Evolutionary conservation across 2,329 filamentous ascomycete species (phyloP).

Genomic region (Venturia effusa): DNA sequence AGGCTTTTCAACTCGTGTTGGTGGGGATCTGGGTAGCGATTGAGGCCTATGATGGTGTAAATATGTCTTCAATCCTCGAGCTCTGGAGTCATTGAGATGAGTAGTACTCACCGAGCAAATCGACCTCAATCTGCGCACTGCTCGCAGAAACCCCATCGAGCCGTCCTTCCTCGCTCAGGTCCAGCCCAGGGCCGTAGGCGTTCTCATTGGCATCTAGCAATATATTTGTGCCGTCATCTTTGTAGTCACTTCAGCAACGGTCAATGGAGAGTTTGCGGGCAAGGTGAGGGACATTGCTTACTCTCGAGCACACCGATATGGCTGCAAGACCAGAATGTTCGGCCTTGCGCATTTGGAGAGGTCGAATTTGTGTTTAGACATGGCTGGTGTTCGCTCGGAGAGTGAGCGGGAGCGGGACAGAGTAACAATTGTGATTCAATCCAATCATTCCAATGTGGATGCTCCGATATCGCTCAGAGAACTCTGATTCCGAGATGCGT

Average conservation of each 20-base stretch:
- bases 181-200: constrained; percentile 75
- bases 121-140: constrained; percentile 46
- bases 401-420: no score
- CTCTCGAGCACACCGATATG: constrained; percentile 44
- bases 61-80: not conserved
- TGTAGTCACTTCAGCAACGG: constrained; percentile 69
- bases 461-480: not conserved
- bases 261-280: not conserved
- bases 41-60: constrained; percentile 35
- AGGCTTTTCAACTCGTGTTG: constrained; percentile 76
- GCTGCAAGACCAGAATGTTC: constrained; percentile 42
- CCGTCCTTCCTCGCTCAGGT: constrained; percentile 37
- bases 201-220: constrained; percentile 98
- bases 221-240: constrained; percentile 92
- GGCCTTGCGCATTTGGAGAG: constrained; percentile 39
- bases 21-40: constrained; percentile 95
- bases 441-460: not conserved
- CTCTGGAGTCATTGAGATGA: not conserved
- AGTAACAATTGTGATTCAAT: not conserved
- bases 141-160: constrained; percentile 28
- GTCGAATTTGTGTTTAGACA: constrained; percentile 28
- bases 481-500: not conserved
- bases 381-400: not conserved
- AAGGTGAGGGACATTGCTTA: constrained; percentile 23
- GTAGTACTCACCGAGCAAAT: constrained; percentile 52